These are phyloP conservation scores for Thelephora terrestris DNA, from an alignment of 1,284 basidiomycete genomes.

Conservation along the genomic window DNA sequence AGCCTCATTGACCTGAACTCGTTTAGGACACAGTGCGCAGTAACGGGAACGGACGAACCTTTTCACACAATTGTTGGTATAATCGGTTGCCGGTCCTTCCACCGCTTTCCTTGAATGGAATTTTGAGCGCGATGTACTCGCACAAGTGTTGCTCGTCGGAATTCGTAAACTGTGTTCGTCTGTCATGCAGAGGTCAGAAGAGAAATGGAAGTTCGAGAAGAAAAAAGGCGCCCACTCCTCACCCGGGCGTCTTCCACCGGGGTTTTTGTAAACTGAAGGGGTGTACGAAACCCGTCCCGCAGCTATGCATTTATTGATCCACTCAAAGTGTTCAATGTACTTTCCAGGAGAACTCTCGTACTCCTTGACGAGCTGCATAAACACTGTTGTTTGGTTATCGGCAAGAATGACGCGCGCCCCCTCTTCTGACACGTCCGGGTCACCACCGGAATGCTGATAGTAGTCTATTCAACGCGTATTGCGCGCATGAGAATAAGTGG, in stretches of 20 bases:
- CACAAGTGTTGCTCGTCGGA: conserved; percentile 64
- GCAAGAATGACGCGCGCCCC: conserved; percentile 65
- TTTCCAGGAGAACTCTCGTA: conserved; percentile 57
- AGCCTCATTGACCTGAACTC: conserved; percentile 42
- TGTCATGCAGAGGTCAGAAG: conserved; percentile 18
- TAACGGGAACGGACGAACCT: conserved; percentile 27
- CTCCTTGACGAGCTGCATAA: conserved; percentile 56
- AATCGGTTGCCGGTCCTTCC: conserved; percentile 70
- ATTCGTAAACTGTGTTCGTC: conserved; percentile 64
- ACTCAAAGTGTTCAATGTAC: conserved; percentile 67
- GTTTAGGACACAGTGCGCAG: not conserved
- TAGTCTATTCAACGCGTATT: not conserved
- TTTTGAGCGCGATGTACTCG: conserved; percentile 67
- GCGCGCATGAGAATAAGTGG: not conserved
- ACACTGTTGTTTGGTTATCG: conserved; percentile 64
- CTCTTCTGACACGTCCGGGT: conserved; percentile 53
- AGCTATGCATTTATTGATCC: conserved; percentile 74
- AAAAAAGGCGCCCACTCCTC: conserved; percentile 51
- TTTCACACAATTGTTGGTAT: conserved; percentile 54
- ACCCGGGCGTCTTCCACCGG: conserved; percentile 66
- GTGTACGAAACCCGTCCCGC: conserved; percentile 52
- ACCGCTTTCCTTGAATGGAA: conserved; percentile 69
- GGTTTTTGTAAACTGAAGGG: conserved; percentile 69
- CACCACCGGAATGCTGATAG: conserved; percentile 63
- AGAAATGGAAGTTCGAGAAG: conserved; percentile 2